phyloP scores from a whole-genome alignment of 768 basidiomycete genomes.

The Auricularia sp. region DNA sequence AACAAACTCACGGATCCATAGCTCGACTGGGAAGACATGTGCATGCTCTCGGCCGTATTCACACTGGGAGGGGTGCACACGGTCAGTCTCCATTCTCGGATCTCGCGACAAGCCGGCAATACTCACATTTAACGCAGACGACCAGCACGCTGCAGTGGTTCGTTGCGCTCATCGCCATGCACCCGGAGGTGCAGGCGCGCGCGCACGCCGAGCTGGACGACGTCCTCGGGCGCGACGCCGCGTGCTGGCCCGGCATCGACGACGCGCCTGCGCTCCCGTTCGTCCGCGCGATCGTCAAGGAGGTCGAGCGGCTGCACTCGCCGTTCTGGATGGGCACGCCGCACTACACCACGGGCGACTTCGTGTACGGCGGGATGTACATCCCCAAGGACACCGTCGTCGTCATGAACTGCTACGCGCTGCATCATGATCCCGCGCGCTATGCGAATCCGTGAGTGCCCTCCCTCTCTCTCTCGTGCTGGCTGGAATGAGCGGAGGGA shows the following conservation, averaged over 20 bases:
- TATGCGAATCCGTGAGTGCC: constrained; percentile 26
- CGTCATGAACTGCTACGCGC: neutral
- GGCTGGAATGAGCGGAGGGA: too few species aligned
- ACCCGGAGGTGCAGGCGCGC: constrained; percentile 17
- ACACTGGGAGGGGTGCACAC: constrained; percentile 37
- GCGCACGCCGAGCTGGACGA: constrained; percentile 22
- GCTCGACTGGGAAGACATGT: constrained; percentile 29
- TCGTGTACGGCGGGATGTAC: neutral
- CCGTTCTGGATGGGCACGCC: constrained; percentile 9
- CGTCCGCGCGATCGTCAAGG: constrained; percentile 24
- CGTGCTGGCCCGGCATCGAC: constrained; percentile 14
- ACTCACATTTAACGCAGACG: constrained; percentile 12
- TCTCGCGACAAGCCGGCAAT: neutral
- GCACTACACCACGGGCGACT: neutral
- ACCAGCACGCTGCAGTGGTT: constrained; percentile 25
- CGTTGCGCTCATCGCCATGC: constrained; percentile 7
- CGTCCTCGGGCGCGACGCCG: constrained; percentile 12
- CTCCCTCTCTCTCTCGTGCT: too few species aligned
- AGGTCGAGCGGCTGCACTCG: constrained; percentile 20
- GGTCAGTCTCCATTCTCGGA: constrained; percentile 15
- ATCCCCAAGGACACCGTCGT: constrained; percentile 2
- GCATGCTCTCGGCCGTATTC: constrained; percentile 32
- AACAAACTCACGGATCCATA: neutral
- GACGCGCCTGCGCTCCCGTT: constrained; percentile 18
- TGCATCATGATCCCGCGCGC: constrained; percentile 22